A percentile compares a stretch with the other conserved stretches of the same genome.
phyloP scores from a whole-genome alignment of 2,329 filamentous ascomycete species.

The Sphaerulina populicola region DNA sequence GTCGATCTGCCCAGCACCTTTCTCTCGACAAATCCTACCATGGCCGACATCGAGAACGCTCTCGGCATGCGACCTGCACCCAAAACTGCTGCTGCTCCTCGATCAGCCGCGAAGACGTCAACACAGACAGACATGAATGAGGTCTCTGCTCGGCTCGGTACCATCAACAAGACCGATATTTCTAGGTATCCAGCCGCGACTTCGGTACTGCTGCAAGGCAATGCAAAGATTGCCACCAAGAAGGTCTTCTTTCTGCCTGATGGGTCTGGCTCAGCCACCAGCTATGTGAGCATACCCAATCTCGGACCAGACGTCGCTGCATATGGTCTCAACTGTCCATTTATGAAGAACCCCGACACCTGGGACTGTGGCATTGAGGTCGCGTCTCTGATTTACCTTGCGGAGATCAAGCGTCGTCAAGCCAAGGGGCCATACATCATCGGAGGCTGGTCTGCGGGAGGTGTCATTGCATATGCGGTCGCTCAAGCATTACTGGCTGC shows the following conservation, averaged over 20 bases:
- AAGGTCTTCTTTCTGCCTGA: slow-evolving; percentile 47
- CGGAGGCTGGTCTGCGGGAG: slow-evolving; percentile 50
- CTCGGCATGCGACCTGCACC: slow-evolving; percentile 47
- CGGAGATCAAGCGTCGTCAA: slow-evolving; percentile 64
- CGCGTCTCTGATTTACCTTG: slow-evolving; percentile 56
- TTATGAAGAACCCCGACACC: slow-evolving; percentile 60
- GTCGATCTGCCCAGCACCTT: slow-evolving; percentile 47
- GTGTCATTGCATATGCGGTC: slow-evolving; percentile 48
- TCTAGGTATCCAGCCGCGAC: slow-evolving; percentile 42
- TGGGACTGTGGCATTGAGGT: slow-evolving; percentile 59
- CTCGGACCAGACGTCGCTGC: slow-evolving; percentile 45
- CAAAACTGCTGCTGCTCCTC: slow-evolving; percentile 22
- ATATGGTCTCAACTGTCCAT: slow-evolving; percentile 58
- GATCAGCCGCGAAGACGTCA: slow-evolving; percentile 15
- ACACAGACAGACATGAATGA: slow-evolving; percentile 38
- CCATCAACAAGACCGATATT: slow-evolving; percentile 35
- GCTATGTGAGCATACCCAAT: slow-evolving; percentile 54
- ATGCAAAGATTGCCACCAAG: slow-evolving; percentile 48
- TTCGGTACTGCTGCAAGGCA: slow-evolving; percentile 52
- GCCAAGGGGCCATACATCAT: slow-evolving; percentile 52
- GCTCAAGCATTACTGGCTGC: slow-evolving; percentile 42
- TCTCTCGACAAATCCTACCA: slow-evolving; percentile 52
- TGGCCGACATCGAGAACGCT: slow-evolving; percentile 57
- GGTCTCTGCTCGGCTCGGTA: slow-evolving; percentile 41
- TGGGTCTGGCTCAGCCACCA: slow-evolving; percentile 55